Evolutionary conservation across 768 basidiomycete species (phyloP).

Genomic region (Leccinellum albellum): DNA sequence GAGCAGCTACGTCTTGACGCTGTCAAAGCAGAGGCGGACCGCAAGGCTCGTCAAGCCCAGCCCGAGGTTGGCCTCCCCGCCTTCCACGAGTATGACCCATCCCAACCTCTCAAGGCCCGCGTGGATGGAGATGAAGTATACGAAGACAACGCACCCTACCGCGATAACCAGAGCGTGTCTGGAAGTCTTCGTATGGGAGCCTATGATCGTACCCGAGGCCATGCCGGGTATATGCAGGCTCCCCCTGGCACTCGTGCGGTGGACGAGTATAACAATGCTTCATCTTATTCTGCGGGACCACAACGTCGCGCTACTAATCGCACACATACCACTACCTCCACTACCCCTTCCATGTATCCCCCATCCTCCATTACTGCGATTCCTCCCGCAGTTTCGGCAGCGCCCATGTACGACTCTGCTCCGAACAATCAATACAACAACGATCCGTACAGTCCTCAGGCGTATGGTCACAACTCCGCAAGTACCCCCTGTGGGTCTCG

Average conservation of each 20-base stretch:
- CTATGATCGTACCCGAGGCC: conserved; percentile 34
- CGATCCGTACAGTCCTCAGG: conserved; percentile 28
- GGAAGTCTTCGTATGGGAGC: conserved; percentile 22
- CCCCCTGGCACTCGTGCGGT: conserved; percentile 64
- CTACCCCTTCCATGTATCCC: conserved; percentile 37
- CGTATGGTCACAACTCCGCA: conserved; percentile 53
- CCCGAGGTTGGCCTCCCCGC: conserved; percentile 69
- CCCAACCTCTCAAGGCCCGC: conserved; percentile 61
- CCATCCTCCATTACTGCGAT: conserved; percentile 29
- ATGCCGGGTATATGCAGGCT: conserved; percentile 62
- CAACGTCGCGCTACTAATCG: conserved; percentile 38
- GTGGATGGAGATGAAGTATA: conserved; percentile 56
- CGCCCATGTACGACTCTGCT: conserved; percentile 20
- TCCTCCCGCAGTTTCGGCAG: conserved; percentile 4
- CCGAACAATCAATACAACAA: conserved; percentile 20
- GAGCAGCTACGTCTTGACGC: conserved; percentile 79
- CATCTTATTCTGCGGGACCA: conserved; percentile 44
- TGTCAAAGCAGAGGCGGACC: conserved; percentile 81
- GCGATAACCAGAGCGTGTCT: conserved; percentile 27
- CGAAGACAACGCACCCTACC: conserved; percentile 45
- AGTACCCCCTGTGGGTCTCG: conserved; percentile 51
- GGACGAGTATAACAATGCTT: conserved; percentile 65
- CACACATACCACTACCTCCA: conserved; percentile 38
- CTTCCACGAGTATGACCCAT: conserved; percentile 61
- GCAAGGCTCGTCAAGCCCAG: conserved; percentile 63